A percentile compares a stretch with the other conserved stretches of the same genome.
Conservation (phyloP, 129 eudicot species). For the Flaveria linearis region DNA sequence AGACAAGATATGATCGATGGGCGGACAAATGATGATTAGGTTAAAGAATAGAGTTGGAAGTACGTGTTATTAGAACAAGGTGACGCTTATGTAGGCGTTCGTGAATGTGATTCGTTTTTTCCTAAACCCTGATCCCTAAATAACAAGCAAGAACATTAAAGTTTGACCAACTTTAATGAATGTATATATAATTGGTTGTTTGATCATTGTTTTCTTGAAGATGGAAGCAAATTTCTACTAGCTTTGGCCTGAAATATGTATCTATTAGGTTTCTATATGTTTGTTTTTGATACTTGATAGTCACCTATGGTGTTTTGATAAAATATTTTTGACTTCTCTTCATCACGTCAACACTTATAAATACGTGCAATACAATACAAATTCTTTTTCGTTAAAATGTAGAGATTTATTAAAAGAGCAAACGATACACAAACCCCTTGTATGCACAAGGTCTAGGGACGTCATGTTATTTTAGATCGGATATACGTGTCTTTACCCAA, state of each 20-base stretch:
- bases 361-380: no score
- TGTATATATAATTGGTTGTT: background rate
- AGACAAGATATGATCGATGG: constrained; percentile 57
- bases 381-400: background rate
- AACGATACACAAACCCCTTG: no score
- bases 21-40: constrained; percentile 43
- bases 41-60: constrained; percentile 36
- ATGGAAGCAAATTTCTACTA: background rate
- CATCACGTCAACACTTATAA: no score
- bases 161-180: background rate
- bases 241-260: background rate
- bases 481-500: no score
- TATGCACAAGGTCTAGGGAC: no score
- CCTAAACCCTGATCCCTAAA: background rate
- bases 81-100: constrained; percentile 44
- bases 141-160: constrained; percentile 37
- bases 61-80: constrained; percentile 63
- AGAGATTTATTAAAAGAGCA: background rate
- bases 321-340: no score
- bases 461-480: no score
- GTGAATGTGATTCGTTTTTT: constrained; percentile 58
- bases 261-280: background rate
- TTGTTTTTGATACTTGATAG: background rate
- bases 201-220: background rate
- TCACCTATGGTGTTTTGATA: background rate